Conservation (phyloP, 116 monocot species). For the Phalaenopsis hybrid region DNA sequence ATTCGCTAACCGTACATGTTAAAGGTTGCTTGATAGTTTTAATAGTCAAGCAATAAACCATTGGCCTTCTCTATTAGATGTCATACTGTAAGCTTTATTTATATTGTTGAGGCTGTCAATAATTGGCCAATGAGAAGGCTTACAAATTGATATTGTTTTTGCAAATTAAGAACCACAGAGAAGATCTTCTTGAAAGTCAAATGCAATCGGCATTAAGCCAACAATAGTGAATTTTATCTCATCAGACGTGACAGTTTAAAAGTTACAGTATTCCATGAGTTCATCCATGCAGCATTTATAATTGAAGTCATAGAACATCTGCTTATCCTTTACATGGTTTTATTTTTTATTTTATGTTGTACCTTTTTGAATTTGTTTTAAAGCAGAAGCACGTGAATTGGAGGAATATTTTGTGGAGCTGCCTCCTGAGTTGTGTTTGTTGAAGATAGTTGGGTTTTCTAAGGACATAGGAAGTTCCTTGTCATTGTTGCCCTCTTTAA, state of each 20-base stretch:
- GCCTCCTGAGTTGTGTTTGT: constrained; percentile 71
- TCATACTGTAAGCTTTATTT: not conserved
- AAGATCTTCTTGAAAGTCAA: not conserved
- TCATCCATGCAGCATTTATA: not conserved
- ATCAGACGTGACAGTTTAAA: not conserved
- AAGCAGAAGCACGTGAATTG: constrained; percentile 50
- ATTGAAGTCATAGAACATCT: not conserved
- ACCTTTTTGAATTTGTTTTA: not conserved
- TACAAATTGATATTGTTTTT: not conserved
- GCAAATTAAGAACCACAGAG: not conserved
- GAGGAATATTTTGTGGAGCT: constrained; percentile 78
- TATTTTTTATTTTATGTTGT: not conserved
- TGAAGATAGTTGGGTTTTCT: constrained; percentile 88
- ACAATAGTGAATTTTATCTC: too few species aligned
- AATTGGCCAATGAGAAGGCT: not conserved
- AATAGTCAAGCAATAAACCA: not conserved
- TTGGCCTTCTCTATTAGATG: not conserved
- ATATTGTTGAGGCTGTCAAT: not conserved
- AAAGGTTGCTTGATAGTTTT: not conserved
- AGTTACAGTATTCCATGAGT: not conserved
- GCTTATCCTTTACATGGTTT: not conserved
- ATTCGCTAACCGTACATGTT: not conserved
- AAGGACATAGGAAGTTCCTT: constrained; percentile 90
- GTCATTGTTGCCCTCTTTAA: constrained; percentile 84
- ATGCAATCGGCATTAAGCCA: too few species aligned